Conservation (phyloP, 176 grass and related monocot species). For the Pontederia crassipes region DNA sequence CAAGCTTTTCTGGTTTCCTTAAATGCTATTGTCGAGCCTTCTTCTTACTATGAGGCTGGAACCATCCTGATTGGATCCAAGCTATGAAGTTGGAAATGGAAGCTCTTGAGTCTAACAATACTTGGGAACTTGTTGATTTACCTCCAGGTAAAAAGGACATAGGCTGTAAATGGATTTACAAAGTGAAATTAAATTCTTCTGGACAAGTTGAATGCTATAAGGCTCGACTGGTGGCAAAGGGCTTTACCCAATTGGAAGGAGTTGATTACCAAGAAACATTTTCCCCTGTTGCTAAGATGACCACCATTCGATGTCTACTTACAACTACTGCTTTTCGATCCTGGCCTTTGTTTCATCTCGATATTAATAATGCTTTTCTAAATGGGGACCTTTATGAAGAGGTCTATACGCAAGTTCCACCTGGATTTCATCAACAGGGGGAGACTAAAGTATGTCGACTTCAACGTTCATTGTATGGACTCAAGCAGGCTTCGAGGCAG, state of each 20-base stretch:
- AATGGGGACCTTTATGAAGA: background rate
- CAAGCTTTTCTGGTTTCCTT: too few relatives aligned
- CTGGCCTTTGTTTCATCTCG: background rate
- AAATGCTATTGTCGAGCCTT: too few relatives aligned
- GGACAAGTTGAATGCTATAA: background rate
- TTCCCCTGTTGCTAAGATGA: background rate
- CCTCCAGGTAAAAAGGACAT: too few relatives aligned
- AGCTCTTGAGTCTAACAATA: background rate
- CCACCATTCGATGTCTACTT: background rate
- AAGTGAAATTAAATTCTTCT: background rate
- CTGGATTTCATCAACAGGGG: background rate
- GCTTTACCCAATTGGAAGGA: background rate
- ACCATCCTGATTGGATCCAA: background rate
- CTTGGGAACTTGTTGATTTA: background rate
- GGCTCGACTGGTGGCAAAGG: background rate
- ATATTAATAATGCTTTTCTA: background rate
- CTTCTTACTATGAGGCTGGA: too few relatives aligned
- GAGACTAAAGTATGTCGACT: background rate
- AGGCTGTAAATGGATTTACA: background rate
- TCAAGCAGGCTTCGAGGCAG: background rate
- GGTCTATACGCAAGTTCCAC: background rate
- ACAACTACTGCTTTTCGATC: background rate
- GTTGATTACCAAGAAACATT: background rate
- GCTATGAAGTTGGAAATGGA: background rate
- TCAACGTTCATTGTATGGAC: background rate